phyloP scores from a whole-genome alignment of 768 basidiomycete species.

The Mycena venus region DNA sequence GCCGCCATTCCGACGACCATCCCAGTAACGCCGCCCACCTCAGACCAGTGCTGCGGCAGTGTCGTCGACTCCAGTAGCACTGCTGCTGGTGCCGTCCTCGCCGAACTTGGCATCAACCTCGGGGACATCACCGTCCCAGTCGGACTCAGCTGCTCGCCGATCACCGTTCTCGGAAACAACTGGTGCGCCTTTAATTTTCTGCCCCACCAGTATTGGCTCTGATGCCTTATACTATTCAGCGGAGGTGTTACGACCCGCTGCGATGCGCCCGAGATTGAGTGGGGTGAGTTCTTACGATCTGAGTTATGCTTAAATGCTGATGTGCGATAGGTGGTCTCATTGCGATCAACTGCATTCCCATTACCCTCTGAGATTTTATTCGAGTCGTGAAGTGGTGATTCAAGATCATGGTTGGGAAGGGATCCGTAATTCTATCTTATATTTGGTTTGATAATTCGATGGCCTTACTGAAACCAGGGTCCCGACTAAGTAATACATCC shows the following conservation, averaged over 20 bases:
- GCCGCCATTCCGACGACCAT: constrained; percentile 22
- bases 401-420: background rate
- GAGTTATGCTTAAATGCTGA: background rate
- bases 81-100: constrained; percentile 13
- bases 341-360: constrained; percentile 12
- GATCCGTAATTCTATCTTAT: background rate
- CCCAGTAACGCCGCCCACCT: constrained; percentile 26
- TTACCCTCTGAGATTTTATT: background rate
- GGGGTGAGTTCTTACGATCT: background rate
- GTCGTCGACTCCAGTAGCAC: constrained; percentile 23
- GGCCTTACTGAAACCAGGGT: no score
- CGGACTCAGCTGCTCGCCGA: constrained; percentile 30
- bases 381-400: no score
- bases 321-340: background rate
- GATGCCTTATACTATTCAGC: background rate
- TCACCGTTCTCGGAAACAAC: constrained; percentile 28
- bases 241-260: constrained; percentile 5
- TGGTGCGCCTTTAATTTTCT: background rate
- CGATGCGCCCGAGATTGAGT: constrained; percentile 23
- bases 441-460: background rate
- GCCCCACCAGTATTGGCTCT: no score
- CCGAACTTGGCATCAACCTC: constrained; percentile 14
- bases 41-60: constrained; percentile 28
- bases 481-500: no score
- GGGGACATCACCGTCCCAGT: constrained; percentile 19